These are phyloP conservation scores for Microbotryum intermedium DNA, from an alignment of 1,284 basidiomycete species.

Conservation along the genomic window DNA sequence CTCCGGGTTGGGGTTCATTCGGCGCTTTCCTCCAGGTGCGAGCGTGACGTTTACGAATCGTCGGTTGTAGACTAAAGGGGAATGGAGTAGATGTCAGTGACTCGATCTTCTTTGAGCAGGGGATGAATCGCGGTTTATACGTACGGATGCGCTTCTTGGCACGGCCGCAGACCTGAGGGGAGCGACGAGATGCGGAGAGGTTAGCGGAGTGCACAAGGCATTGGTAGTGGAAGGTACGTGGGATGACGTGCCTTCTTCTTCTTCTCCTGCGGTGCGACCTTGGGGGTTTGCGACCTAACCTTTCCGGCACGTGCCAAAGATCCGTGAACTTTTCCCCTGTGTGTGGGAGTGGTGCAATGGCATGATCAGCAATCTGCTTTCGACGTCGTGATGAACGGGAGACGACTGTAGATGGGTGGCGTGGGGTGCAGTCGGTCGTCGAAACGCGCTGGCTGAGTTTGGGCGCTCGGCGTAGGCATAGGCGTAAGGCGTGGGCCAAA, in stretches of 20 bases:
- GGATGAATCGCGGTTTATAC: background rate
- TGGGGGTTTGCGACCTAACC: slow-evolving; percentile 95
- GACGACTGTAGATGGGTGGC: too few species aligned
- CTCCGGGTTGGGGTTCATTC: background rate
- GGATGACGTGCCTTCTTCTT: slow-evolving; percentile 10
- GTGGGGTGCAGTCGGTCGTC: too few species aligned
- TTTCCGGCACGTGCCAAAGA: slow-evolving; percentile 95
- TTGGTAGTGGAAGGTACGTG: too few species aligned
- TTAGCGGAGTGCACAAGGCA: too few species aligned
- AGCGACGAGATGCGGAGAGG: background rate
- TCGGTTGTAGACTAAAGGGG: background rate
- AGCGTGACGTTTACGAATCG: slow-evolving; percentile 4
- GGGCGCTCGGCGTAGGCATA: too few species aligned
- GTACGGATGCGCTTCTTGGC: slow-evolving; percentile 15
- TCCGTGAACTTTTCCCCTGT: slow-evolving; percentile 74
- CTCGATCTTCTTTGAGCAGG: slow-evolving; percentile 14
- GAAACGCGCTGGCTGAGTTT: too few species aligned
- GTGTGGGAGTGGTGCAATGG: background rate
- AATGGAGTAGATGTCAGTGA: background rate
- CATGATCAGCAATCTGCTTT: background rate
- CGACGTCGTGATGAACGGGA: too few species aligned
- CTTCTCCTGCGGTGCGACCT: slow-evolving; percentile 41
- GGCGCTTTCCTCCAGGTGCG: background rate
- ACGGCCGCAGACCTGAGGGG: slow-evolving; percentile 5
- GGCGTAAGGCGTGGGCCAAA: too few species aligned